These are phyloP conservation scores for Boletus subparvulus DNA, from an alignment of 768 basidiomycete genomes.

Conservation along the genomic window DNA sequence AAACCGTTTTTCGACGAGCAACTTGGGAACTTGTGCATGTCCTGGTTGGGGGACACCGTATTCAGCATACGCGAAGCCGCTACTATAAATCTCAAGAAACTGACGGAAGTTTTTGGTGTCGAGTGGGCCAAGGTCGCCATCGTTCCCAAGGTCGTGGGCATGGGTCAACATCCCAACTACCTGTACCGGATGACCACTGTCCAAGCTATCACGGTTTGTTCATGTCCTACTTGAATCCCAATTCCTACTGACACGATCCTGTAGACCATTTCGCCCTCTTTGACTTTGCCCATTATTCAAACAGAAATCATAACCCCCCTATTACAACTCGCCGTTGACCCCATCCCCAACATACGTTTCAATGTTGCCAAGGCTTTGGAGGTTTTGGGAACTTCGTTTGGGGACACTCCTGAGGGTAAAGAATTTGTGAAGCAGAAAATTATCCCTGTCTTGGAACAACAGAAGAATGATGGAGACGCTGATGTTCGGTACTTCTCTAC, in stretches of 20 bases:
- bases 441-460: slow-evolving; percentile 79
- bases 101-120: slow-evolving; percentile 98
- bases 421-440: slow-evolving; percentile 74
- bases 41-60: slow-evolving; percentile 97
- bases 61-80: slow-evolving; percentile 99
- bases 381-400: slow-evolving; percentile 75
- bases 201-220: slow-evolving; percentile 90
- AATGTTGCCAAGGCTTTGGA: slow-evolving; percentile 97
- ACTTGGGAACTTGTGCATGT: slow-evolving; percentile 96
- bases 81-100: slow-evolving; percentile 91
- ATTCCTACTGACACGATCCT: slow-evolving; percentile 7
- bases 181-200: slow-evolving; percentile 98
- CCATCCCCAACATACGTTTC: slow-evolving; percentile 99
- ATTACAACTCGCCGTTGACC: slow-evolving; percentile 78
- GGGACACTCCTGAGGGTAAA: slow-evolving; percentile 61
- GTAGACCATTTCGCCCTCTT: slow-evolving; percentile 94
- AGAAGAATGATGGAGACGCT: slow-evolving; percentile 87
- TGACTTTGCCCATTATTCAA: slow-evolving; percentile 80
- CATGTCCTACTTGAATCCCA: not conserved
- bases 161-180: slow-evolving; percentile 97
- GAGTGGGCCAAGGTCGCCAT: slow-evolving; percentile 95
- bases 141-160: slow-evolving; percentile 94
- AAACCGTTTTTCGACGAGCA: slow-evolving; percentile 98
- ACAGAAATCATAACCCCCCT: slow-evolving; percentile 84
- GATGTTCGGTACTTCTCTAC: slow-evolving; percentile 95